A percentile compares a stretch with the other conserved stretches of the same genome.
Conservation (phyloP, 1,284 basidiomycete genomes). For the Sanguinoderma infundibulare region DNA sequence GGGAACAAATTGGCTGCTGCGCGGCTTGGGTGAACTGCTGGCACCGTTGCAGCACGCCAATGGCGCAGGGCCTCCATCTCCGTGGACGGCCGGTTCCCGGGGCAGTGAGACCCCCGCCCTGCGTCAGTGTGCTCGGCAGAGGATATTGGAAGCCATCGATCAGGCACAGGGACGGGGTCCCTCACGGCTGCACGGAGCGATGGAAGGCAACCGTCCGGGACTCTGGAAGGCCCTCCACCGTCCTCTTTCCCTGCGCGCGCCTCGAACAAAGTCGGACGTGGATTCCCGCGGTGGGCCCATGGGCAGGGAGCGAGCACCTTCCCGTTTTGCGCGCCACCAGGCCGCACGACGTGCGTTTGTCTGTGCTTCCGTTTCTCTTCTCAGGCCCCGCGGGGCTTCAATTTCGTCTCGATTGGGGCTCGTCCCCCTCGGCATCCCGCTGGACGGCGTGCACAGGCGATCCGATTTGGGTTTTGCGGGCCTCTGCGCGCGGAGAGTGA, state of each 20-base stretch:
- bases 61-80: too few species aligned
- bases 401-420: neutral
- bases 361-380: too few species aligned
- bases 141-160: conserved; percentile 10
- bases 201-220: neutral
- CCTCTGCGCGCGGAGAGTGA: neutral
- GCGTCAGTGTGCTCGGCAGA: neutral
- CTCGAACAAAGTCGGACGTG: neutral
- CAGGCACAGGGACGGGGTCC: conserved; percentile 14
- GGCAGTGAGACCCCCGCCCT: neutral
- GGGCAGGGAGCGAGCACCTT: too few species aligned
- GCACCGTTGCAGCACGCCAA: too few species aligned
- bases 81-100: neutral
- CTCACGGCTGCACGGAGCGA: neutral
- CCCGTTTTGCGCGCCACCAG: too few species aligned
- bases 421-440: neutral
- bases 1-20: neutral
- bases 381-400: neutral
- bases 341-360: too few species aligned
- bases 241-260: neutral
- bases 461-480: neutral
- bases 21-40: too few species aligned
- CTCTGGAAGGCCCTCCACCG: neutral
- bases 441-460: neutral
- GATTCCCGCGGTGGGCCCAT: neutral